phyloP scores from a whole-genome alignment of 352 stramenopile genomes.

The Thalassiosira hispida region DNA sequence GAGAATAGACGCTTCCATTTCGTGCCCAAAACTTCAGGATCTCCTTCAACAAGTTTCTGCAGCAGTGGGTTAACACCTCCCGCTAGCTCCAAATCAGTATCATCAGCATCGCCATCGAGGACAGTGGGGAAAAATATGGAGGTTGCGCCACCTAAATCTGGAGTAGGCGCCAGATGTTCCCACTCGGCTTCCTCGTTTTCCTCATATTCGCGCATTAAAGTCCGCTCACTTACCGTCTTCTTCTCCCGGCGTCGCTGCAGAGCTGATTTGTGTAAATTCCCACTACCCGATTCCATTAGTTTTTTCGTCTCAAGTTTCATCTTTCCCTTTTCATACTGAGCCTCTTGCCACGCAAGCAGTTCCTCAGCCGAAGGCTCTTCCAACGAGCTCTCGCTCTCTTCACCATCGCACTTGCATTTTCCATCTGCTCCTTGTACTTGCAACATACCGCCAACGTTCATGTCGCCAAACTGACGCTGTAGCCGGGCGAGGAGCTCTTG shows the following conservation, averaged over 20 bases:
- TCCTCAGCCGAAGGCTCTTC: constrained; percentile 65
- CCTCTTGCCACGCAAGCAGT: constrained; percentile 64
- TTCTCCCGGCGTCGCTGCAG: constrained; percentile 19
- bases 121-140: constrained; percentile 56
- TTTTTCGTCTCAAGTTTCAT: constrained; percentile 34
- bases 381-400: constrained; percentile 44
- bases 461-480: constrained; percentile 66
- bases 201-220: constrained; percentile 20
- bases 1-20: constrained; percentile 41
- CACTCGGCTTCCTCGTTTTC: constrained; percentile 41
- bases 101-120: neutral
- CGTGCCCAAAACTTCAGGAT: constrained; percentile 60
- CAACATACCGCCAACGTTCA: constrained; percentile 56
- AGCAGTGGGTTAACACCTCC: constrained; percentile 48
- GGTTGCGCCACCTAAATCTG: constrained; percentile 44
- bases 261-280: constrained; percentile 14
- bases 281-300: constrained; percentile 15
- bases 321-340: constrained; percentile 60
- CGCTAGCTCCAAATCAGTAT: constrained; percentile 20
- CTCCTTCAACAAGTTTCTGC: constrained; percentile 35
- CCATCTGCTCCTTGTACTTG: constrained; percentile 22
- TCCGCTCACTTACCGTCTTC: constrained; percentile 9
- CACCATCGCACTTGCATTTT: constrained; percentile 14
- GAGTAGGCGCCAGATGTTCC: constrained; percentile 36
- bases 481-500: constrained; percentile 52